Evolutionary conservation across 2,329 filamentous ascomycete genomes (phyloP), one percentile per base, ranked within the genome.

Genomic region (Colletotrichum sp.): DNA sequence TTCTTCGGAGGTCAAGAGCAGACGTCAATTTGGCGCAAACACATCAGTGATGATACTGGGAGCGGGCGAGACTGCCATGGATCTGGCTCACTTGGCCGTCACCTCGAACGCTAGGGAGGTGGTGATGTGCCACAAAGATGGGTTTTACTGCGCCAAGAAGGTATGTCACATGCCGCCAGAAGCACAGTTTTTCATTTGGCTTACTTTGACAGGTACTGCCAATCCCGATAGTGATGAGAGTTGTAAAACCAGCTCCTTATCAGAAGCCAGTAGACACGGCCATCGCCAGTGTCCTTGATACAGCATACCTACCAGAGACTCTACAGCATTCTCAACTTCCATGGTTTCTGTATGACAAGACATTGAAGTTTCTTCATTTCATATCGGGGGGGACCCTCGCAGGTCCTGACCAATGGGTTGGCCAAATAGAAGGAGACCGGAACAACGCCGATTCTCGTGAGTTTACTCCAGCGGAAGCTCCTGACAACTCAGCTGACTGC

Each of bases 371-470:
- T 12, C 87, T 87, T 75, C 84, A 87, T 64, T 86, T 82, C 79
- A 74, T 85, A 4, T 86, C 87, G 4, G 87, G 87, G 12, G 88
- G 88, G 0, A 89, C 88, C 0, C 81, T 82, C 7, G 83, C 85
- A 66, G 88, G 88, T 0, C 83, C 86, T 1, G 87, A 89, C 76
- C 88, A 90, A 78, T 89, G 88, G 85, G 85, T 87, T n/a, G 88
- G 88, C 3, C 84, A 85, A 12, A 86, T 89, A 64, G 83, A 84
- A 63, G 71, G 80, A 1, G 81, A 82, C 2, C 83, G 86, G 52
- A 84, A 85, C 55, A 81, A 85, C 29, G 80, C 82, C 34, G 82
- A 85, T 30, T 83, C 85, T 0, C 75, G 83, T 84, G 75, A 76
- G 82, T 78, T 4, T 19, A 49, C n/a, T 12, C n/a, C n/a, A 8